These are phyloP conservation scores for Russula brevipes DNA, from an alignment of 768 basidiomycete genomes.

Conservation along the genomic window DNA sequence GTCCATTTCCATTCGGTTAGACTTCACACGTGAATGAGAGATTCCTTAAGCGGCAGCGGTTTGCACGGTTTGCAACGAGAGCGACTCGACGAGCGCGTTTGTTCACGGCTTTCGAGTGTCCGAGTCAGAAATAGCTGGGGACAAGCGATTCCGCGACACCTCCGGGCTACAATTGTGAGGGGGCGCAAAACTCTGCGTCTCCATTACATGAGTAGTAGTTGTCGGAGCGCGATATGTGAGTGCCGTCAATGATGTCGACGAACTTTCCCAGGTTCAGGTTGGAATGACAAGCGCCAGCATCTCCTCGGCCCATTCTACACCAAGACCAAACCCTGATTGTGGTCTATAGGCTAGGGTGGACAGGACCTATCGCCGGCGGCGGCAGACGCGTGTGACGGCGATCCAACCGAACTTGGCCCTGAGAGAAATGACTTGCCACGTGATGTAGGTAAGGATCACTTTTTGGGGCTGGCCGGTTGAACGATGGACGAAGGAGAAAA, in stretches of 20 bases:
- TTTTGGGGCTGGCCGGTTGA: neutral
- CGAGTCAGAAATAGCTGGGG: no score
- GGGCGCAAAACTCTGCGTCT: no score
- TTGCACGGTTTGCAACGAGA: neutral
- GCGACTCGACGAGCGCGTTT: neutral
- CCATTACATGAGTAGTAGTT: no score
- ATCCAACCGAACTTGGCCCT: slow-evolving; percentile 8
- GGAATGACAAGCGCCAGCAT: slow-evolving; percentile 1
- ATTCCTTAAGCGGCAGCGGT: neutral
- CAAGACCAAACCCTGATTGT: neutral
- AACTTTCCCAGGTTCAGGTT: neutral
- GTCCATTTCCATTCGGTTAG: neutral
- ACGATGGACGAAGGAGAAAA: slow-evolving; percentile 4
- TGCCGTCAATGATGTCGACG: neutral
- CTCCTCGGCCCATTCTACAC: neutral
- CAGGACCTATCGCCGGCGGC: slow-evolving; percentile 5
- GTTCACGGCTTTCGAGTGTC: no score
- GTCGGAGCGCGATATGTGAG: no score
- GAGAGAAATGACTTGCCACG: neutral
- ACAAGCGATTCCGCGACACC: no score
- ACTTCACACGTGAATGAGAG: neutral
- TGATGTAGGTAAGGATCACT: neutral
- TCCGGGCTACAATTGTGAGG: neutral
- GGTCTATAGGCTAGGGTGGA: neutral
- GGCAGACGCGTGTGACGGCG: slow-evolving; percentile 10